Percentiles rank a stretch among this genome's conserved stretches.
Evolutionary conservation across 2,329 filamentous ascomycete genomes (phyloP).

Genomic region (Emericellopsis atlantica): DNA sequence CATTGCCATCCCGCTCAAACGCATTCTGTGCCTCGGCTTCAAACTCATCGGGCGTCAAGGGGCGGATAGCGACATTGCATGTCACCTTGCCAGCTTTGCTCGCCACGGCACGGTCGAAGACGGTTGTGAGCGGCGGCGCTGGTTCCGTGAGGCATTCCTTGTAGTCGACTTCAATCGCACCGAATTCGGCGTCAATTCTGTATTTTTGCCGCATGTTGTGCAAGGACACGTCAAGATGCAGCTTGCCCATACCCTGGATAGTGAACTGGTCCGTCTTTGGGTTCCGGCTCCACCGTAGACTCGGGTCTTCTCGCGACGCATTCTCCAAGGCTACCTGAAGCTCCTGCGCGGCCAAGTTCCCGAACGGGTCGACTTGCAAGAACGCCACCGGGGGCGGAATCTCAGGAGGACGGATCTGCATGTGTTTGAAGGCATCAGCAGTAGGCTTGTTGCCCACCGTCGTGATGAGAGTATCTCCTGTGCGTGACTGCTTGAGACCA

Average conservation of each 20-base stretch:
- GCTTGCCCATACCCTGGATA: constrained; percentile 88
- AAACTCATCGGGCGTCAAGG: constrained; percentile 32
- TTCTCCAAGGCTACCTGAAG: constrained; percentile 66
- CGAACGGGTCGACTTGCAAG: constrained; percentile 76
- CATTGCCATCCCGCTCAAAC: constrained; percentile 57
- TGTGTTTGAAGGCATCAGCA: constrained; percentile 53
- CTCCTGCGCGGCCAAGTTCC: constrained; percentile 65
- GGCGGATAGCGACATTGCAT: constrained; percentile 57
- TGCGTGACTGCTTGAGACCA: constrained; percentile 81
- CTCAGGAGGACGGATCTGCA: constrained; percentile 78
- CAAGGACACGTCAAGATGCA: constrained; percentile 86
- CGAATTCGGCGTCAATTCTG: constrained; percentile 77
- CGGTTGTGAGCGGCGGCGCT: constrained; percentile 42
- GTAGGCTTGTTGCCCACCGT: constrained; percentile 51
- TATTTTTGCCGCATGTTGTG: constrained; percentile 82
- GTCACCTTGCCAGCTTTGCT: constrained; percentile 68
- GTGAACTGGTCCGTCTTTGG: constrained; percentile 89
- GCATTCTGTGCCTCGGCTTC: constrained; percentile 23
- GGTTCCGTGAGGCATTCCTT: constrained; percentile 61
- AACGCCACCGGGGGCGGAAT: constrained; percentile 95
- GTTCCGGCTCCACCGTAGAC: constrained; percentile 71
- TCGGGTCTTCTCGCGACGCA: constrained; percentile 83
- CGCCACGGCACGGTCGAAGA: constrained; percentile 69
- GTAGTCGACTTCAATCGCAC: constrained; percentile 89
- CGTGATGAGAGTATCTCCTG: constrained; percentile 80